These are phyloP conservation scores for Colletotrichum navitas DNA, from an alignment of 2,329 filamentous ascomycete genomes.

Conservation along the genomic window DNA sequence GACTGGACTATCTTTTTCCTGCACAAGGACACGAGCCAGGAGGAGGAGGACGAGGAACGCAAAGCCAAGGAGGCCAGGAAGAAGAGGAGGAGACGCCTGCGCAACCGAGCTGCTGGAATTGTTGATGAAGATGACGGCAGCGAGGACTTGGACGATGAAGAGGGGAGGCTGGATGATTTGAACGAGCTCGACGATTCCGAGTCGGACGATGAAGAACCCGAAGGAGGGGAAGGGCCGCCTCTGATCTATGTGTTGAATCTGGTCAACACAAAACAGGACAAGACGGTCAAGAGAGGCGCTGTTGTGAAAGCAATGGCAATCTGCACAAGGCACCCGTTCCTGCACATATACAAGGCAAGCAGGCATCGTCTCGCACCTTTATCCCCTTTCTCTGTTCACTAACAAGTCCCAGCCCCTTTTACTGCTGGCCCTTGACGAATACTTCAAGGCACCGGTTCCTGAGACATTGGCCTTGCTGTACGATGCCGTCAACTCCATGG, in stretches of 20 bases:
- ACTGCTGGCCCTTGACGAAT: conserved; percentile 92
- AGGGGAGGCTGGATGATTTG: conserved; percentile 57
- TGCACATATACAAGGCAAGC: conserved; percentile 95
- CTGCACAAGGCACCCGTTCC: conserved; percentile 95
- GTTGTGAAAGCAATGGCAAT: conserved; percentile 99
- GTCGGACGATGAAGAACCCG: conserved; percentile 72
- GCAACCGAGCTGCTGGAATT: conserved; percentile 64
- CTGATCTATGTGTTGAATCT: conserved; percentile 97
- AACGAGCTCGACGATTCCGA: conserved; percentile 64
- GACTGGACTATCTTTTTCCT: conserved; percentile 99
- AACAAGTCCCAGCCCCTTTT: conserved; percentile 77
- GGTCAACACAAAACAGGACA: conserved; percentile 98
- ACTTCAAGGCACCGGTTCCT: conserved; percentile 90
- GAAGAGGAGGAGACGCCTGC: conserved; percentile 64
- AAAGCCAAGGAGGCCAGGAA: conserved; percentile 67
- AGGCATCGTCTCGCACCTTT: not conserved
- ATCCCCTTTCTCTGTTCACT: conserved; percentile 2
- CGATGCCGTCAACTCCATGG: conserved; percentile 95
- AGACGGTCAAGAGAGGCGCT: conserved; percentile 90
- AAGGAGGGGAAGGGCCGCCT: conserved; percentile 85
- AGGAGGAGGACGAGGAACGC: conserved; percentile 82
- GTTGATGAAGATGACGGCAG: conserved; percentile 64
- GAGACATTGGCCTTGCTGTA: conserved; percentile 92
- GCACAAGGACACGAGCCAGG: conserved; percentile 90
- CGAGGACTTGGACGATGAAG: conserved; percentile 59